Conservation (phyloP, 768 basidiomycete genomes). For the Lactarius deliciosus region DNA sequence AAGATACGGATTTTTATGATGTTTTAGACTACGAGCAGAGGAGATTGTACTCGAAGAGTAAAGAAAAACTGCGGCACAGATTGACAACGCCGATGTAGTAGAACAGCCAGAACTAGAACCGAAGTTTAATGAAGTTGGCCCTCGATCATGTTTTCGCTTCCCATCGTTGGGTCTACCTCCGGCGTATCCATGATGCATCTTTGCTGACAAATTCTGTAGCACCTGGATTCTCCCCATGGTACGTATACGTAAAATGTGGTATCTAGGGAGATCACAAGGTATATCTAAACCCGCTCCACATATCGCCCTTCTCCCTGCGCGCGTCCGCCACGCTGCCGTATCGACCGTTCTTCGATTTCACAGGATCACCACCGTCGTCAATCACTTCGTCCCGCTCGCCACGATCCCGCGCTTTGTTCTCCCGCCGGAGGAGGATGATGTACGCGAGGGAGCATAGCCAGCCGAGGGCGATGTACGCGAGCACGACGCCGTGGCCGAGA, state of each 20-base stretch:
- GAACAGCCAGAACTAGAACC: not conserved
- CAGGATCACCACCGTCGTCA: constrained; percentile 46
- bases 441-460: constrained; percentile 53
- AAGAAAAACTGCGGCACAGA: not conserved
- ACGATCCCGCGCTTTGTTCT: constrained; percentile 62
- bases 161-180: not conserved
- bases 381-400: constrained; percentile 71
- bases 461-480: constrained; percentile 68
- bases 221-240: not conserved
- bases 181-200: not conserved
- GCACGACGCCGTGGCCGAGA: constrained; percentile 65
- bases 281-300: constrained; percentile 75
- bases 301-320: constrained; percentile 49
- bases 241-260: too few species aligned
- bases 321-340: constrained; percentile 45
- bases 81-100: not conserved
- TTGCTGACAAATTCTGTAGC: not conserved
- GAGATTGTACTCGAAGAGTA: constrained; percentile 3
- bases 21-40: constrained; percentile 13
- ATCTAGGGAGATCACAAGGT: constrained; percentile 39
- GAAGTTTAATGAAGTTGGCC: not conserved
- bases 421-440: constrained; percentile 48
- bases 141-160: not conserved
- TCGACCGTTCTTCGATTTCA: constrained; percentile 30
- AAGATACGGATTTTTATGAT: constrained; percentile 14